Conservation (phyloP, 1,284 basidiomycete genomes). For the Coniferiporia weirii region DNA sequence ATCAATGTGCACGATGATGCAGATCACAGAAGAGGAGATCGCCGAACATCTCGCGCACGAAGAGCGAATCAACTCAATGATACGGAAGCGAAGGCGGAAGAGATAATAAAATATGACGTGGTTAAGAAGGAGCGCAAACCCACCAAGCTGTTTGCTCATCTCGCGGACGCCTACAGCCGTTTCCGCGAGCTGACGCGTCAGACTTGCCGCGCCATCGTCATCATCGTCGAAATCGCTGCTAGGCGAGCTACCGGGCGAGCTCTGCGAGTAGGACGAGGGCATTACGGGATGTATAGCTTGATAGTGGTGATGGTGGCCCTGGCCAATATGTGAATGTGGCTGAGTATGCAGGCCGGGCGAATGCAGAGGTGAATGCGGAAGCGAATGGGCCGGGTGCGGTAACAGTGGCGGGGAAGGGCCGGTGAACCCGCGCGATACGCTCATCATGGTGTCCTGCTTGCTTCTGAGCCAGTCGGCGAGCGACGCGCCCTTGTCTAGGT, state of each 20-base stretch:
- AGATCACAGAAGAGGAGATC: background rate
- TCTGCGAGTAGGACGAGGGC: constrained; percentile 14
- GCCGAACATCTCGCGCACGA: background rate
- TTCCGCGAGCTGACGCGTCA: constrained; percentile 92
- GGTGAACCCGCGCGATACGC: constrained; percentile 2
- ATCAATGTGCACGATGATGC: background rate
- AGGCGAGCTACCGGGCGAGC: constrained; percentile 19
- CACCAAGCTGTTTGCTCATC: constrained; percentile 98
- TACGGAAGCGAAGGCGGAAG: too few relatives aligned
- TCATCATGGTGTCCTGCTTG: constrained; percentile 28
- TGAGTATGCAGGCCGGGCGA: constrained; percentile 5
- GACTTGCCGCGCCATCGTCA: constrained; percentile 63
- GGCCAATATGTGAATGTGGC: constrained; percentile 6
- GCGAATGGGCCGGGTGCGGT: constrained; percentile 13
- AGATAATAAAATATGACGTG: too few relatives aligned
- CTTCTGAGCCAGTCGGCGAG: constrained; percentile 64
- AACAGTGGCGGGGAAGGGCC: constrained; percentile 21
- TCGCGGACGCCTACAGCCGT: constrained; percentile 96
- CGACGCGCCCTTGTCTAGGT: constrained; percentile 72
- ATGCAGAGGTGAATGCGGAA: background rate
- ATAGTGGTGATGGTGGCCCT: constrained; percentile 8
- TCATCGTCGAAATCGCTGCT: constrained; percentile 47
- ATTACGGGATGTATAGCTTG: constrained; percentile 14
- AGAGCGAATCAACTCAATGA: too few relatives aligned
- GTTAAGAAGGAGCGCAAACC: constrained; percentile 28